Base-by-base conservation (phyloP, 768 basidiomycete genomes). In the Hypsizygus marmoreus region DNA sequence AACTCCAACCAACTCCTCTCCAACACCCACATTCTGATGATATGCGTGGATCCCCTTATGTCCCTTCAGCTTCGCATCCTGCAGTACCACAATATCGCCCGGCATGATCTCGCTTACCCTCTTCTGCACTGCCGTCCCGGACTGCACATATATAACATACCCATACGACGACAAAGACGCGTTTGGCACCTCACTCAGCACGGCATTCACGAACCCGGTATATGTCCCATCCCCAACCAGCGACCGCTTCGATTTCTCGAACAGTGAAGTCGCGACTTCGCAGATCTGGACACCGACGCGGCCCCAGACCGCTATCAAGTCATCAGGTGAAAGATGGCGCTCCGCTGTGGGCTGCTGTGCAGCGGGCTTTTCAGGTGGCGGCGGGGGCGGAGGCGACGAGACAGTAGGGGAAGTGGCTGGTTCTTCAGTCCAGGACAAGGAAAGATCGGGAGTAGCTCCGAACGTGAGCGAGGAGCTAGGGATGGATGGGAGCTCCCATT, bases 191-290 rank as follows among this genome's bases (percentile, higher is more conserved):
- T 84, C 76, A 16, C 69, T 66, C 23, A 94, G 64, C 5, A 82
- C 86, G 4, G 83, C 76, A 12, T 71, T 62, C 19, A 95, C 78
- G 61, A 94, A 94, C 3, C 92, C 91, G 3, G 75, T 70, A 45
- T 88, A 86, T 33, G 88, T 84, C 9, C 94, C 93, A 57, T 95
- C 92, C 4, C 91, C 94, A 22, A 94, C 76, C 30, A 92, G 73
- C 6, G 75, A 61, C 64, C 80, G 85, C 68, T 86, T 92, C 29
- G 89, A 91, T 54, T 86, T 84, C 26, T 88, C 87, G 50, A 75
- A 79, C 40, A 94, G 61, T 30, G 71, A 66, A 12, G 78, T 76
- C 1, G 93, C 91, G 0, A 79, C 74, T 53, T 89, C 82, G 57
- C 81, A 79, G 3, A 95, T 75, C 46, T 82, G 82, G 3, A 83